Evolutionary conservation across 768 basidiomycete genomes (phyloP), one percentile per base, ranked within the genome.

Genomic region (Phlebiopsis gigantea): DNA sequence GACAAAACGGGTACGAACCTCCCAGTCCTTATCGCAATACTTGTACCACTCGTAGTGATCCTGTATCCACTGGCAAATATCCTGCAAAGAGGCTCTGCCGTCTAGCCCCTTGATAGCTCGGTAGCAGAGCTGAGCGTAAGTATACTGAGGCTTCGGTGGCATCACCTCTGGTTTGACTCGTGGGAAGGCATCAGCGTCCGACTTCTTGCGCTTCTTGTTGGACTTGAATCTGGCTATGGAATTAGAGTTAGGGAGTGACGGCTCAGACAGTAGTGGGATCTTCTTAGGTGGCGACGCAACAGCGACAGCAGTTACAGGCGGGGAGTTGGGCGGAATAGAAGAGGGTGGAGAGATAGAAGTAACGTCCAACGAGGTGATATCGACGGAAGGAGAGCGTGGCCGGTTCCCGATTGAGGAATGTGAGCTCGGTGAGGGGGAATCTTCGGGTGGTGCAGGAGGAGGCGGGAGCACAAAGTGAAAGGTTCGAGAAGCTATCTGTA

Each of bases 401-500:
- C 73, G 71, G 57, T 82, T 77, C 56, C 74, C 73, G 26, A 88
- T 26, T 10, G 60, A 91, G 6, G 84, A 84, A 57, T 81, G 79
- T 0, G 90, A 90, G 56, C 86, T 90, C 1, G 88, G 89, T 4
- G 89, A 88, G 7, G 87, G 88, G 7, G 87, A 85, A 67, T 90
- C 87, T 67, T 90, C 88, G 42, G 87, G 86, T 6, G 87, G 84
- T 2, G 82, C 80, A 31, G 85, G 81, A 0, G 90, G 85, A 1
- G 94, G 94, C 30, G 97, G 97, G 14, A 99, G 85, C 55, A 98
- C 85, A 66, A 99, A 99, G 69, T 93, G 88, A 73, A 99, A 99
- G 24, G 92, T 93, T 57, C 96, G 87, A 26, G 96, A 94, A 21
- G 96, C 92, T 66, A 99, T 98, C 76, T 98, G 94, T 58, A 97